Evolutionary conservation across 805 yeast genomes (phyloP), one percentile per base, ranked within the genome.

Genomic region (Saccharomycopsis babjevae): DNA sequence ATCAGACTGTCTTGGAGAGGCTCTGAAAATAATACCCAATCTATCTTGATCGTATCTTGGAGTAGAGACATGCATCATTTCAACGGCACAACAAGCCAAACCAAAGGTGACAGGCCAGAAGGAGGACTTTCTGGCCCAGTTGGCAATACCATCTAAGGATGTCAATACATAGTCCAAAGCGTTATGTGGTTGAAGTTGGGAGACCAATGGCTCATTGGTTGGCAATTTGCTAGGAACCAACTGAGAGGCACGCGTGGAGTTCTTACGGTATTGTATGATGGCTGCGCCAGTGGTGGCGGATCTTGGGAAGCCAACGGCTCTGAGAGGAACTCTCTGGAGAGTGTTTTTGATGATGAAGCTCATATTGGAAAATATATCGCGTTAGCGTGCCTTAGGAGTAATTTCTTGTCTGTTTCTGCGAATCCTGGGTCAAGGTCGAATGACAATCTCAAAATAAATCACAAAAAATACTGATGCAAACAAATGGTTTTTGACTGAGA

Each of bases 71-170:
- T 89, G 96, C 96, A 89, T 89, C 96, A 89, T 89, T 75, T 89
- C 96, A 50, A 89, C 96, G 64, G 96, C 96, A 78, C 96, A 89
- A 75, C 96, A 89, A 8, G 96, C 96, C 70, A 89, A 78, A 39
- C 96, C 96, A 73, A 89, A 89, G 42, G 96, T 89, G 55, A 88
- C 92, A 8, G 96, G 96, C 96, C 96, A 89, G 73, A 89, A 89
- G 1, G 94, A 87, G 32, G 96, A 89, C 71, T 88, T 90, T 74
- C 96, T 82, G 1, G 93, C 96, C 96, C 96, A 89, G 76, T 86
- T 86, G 66, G 91, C 91, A 65, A 89, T 82, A 64, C 85, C 85
- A 70, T 89, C 96, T 68, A 89, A 76, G 22, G 92, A 82, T 18
- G 96, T 88, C 71, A 89, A 78, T 1, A 90, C 91, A 68, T 89